phyloP scores from a whole-genome alignment of 805 yeast species.

The Ogataea naganishii region DNA sequence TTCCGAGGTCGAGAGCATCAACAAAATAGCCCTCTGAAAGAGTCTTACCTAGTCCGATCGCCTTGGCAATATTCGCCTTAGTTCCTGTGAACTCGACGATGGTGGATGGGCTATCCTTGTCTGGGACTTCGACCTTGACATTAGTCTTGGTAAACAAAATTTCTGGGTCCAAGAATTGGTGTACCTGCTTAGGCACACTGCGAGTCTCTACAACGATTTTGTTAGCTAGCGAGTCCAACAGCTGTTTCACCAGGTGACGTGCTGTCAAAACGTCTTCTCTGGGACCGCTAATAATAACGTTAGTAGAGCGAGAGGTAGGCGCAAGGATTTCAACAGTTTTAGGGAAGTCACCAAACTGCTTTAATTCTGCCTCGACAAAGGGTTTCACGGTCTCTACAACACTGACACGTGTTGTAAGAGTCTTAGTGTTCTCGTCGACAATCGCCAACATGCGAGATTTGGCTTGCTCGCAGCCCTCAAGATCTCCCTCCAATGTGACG shows the following conservation, averaged over 20 bases:
- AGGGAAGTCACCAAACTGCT: conserved; percentile 10
- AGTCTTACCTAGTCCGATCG: conserved; percentile 52
- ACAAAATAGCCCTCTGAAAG: conserved; percentile 51
- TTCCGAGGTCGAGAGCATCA: conserved; percentile 71
- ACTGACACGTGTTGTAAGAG: conserved; percentile 39
- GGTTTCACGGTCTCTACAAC: conserved; percentile 35
- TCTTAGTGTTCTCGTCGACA: conserved; percentile 67
- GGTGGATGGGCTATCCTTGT: conserved; percentile 28
- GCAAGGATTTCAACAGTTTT: conserved; percentile 19
- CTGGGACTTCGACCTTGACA: conserved; percentile 52
- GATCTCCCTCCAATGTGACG: conserved; percentile 73
- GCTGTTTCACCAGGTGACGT: conserved; percentile 39
- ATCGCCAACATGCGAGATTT: conserved; percentile 59
- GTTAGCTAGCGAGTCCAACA: conserved; percentile 34
- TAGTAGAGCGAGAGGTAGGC: conserved; percentile 25
- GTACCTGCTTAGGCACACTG: conserved; percentile 59
- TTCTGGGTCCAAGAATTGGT: conserved; percentile 55
- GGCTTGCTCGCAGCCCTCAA: conserved; percentile 73
- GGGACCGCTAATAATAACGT: conserved; percentile 56
- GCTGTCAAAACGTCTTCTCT: conserved; percentile 55
- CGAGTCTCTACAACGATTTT: conserved; percentile 46
- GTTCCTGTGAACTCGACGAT: conserved; percentile 60
- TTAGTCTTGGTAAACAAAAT: conserved; percentile 43
- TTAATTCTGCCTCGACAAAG: conserved; percentile 30
- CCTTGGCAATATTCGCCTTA: conserved; percentile 42